Conservation (phyloP, 2,329 filamentous ascomycete species). For the Apiospora hydei region DNA sequence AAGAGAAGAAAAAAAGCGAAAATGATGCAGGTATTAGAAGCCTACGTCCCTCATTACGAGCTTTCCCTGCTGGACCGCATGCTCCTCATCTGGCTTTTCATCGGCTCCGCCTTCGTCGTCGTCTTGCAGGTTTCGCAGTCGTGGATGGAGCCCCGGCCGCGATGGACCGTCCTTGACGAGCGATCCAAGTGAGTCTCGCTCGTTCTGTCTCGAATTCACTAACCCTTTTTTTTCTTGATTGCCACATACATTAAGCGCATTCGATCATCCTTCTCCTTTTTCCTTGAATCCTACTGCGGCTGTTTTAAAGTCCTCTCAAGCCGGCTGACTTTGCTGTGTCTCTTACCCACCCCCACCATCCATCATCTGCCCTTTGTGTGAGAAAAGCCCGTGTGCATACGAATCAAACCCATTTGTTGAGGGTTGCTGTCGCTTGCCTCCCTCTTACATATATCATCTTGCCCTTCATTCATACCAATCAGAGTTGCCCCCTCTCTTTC, state of each 20-base stretch:
- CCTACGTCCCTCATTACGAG: slow-evolving; percentile 30
- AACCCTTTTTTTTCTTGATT: background rate
- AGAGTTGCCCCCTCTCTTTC: background rate
- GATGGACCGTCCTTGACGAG: slow-evolving; percentile 29
- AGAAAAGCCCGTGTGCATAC: background rate
- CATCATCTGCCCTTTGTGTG: background rate
- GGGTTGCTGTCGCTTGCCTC: background rate
- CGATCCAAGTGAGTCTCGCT: slow-evolving; percentile 29
- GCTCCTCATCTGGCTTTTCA: slow-evolving; percentile 33
- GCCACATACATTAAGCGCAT: background rate
- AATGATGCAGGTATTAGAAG: slow-evolving; percentile 22
- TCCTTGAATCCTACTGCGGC: background rate
- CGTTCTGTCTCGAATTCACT: background rate
- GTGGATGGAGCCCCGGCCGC: slow-evolving; percentile 29
- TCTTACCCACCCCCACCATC: slow-evolving; percentile 6
- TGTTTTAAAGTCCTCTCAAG: slow-evolving; percentile 4
- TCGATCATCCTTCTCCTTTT: background rate
- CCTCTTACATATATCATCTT: background rate
- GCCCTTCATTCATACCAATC: background rate
- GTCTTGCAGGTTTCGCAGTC: slow-evolving; percentile 31
- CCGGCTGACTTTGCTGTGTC: slow-evolving; percentile 5
- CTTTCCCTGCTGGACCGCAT: slow-evolving; percentile 33
- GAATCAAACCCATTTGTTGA: background rate
- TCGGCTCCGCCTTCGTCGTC: slow-evolving; percentile 31
- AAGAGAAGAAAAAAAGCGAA: background rate